Percentiles rank a stretch among this genome's conserved stretches.
phyloP scores from a whole-genome alignment of 2,329 filamentous ascomycete species.

The Talaromyces sp. region DNA sequence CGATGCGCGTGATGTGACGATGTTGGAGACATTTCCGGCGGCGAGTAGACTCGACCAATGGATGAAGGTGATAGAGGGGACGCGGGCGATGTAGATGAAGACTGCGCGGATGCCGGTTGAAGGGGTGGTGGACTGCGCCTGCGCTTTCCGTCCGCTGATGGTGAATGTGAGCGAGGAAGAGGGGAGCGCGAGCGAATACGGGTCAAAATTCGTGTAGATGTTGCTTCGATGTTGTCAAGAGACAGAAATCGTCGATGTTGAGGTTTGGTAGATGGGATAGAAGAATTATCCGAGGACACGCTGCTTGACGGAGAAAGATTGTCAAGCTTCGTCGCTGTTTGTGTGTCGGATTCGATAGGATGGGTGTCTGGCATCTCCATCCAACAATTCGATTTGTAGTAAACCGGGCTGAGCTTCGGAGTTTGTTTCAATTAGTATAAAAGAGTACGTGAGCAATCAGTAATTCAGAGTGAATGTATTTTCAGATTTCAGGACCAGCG shows the following conservation, averaged over 20 bases:
- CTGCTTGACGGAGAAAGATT: slow-evolving; percentile 6
- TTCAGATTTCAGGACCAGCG: neutral
- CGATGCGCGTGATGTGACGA: slow-evolving; percentile 1
- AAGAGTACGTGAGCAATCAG: neutral
- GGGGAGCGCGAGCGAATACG: slow-evolving; percentile 15
- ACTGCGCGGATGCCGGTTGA: neutral
- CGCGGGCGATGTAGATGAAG: neutral
- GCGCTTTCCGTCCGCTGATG: neutral
- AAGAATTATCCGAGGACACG: neutral
- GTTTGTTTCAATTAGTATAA: neutral
- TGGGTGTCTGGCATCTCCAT: slow-evolving; percentile 14
- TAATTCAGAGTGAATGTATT: neutral
- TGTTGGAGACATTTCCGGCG: slow-evolving; percentile 1
- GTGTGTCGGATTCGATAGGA: slow-evolving; percentile 6
- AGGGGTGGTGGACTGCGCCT: neutral
- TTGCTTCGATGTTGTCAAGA: slow-evolving; percentile 9
- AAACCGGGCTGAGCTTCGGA: neutral
- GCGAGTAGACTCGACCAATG: slow-evolving; percentile 1
- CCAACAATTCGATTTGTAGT: neutral
- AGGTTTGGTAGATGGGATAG: neutral
- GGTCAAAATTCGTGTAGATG: slow-evolving; percentile 2
- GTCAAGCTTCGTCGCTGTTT: neutral
- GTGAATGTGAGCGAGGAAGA: slow-evolving; percentile 6
- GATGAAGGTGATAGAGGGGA: neutral
- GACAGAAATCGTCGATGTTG: slow-evolving; percentile 13